Evolutionary conservation across 495 filamentous ascomycete genomes (phyloP), one percentile per base, ranked within the genome.

Genomic region (Aspergillus kassunensis): DNA sequence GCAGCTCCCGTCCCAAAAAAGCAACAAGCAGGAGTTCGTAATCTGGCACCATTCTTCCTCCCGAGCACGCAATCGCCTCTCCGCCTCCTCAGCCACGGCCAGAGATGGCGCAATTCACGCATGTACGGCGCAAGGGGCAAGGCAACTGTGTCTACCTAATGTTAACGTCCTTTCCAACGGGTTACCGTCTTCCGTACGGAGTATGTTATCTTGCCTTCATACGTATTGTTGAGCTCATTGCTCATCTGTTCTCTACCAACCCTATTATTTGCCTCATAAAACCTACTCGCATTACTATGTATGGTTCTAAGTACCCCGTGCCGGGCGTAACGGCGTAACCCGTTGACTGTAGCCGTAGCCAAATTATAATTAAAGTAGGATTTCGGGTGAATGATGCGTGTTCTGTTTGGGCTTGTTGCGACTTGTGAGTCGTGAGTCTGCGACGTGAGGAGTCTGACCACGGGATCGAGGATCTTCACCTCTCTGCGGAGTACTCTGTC

Each of bases 21-120:
- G 40, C 20, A 44, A 44, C 31, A 7, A 33, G 21, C 41, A 30
- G 47, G 27, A 6, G 13, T n/a, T n/a, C 12, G 13, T 11, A 46
- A 33, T 33, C 49, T 64, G 61, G 53, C 65, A 62, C 58, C 63
- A 71, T 69, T 51, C 34, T 51, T 41, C 45, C 55, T 56, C 39
- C 47, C 42, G 51, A 71, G 60, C 68, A 68, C 66, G 66, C 48
- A 30, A 44, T 36, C 44, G 24, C 47, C 40, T 16, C 36, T 15
- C 24, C 19, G 6, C 24, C 25, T 8, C 6, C 8, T n/a, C 2
- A 4, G 10, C 7, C 10, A 9, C 7, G 13, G 30, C 30, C 30
- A 33, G 4, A 6, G 3, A 33, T 33, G 30, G 30, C 30, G 30
- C 30, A 6, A 33, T 33, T 33, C 30, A 27, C 24, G 4, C 24